A percentile compares a stretch with the other conserved stretches of the same genome.
Evolutionary conservation across 73 alveolate species (phyloP).

Genomic region (Paramecium caudatum): DNA sequence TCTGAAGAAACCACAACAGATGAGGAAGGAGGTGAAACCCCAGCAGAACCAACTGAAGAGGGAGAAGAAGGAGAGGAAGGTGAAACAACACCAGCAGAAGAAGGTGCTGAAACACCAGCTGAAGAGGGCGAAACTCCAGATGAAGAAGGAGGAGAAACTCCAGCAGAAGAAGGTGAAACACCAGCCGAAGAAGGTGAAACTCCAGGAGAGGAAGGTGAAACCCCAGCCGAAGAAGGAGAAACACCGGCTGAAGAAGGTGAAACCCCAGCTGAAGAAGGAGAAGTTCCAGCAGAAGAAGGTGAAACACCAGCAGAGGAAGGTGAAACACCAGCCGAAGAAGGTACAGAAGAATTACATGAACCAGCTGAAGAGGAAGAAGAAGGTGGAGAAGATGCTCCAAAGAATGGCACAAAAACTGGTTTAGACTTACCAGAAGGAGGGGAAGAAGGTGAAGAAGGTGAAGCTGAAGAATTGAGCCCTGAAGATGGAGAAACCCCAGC

Average conservation of each 20-base stretch:
- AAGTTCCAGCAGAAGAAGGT: constrained; percentile 14
- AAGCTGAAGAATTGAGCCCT: neutral
- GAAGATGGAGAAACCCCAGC: constrained; percentile 34
- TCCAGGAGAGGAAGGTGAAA: neutral
- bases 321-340: neutral
- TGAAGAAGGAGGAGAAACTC: neutral
- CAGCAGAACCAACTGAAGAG: neutral
- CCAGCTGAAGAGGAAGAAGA: constrained; percentile 26
- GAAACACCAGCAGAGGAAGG: constrained; percentile 11
- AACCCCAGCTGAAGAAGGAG: constrained; percentile 30
- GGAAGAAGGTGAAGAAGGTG: constrained; percentile 13
- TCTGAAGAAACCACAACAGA: neutral
- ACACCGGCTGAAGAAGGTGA: neutral
- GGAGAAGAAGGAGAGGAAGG: constrained; percentile 6
- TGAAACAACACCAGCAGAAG: constrained; percentile 26
- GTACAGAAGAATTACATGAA: neutral
- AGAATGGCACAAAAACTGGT: neutral
- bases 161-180: neutral
- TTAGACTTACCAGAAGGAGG: neutral
- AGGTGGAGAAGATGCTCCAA: neutral
- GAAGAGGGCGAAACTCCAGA: neutral
- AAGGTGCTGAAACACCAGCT: neutral
- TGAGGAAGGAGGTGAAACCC: too few relatives aligned
- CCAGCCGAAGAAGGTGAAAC: neutral
- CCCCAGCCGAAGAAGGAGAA: neutral